phyloP scores from a whole-genome alignment of 1,284 basidiomycete genomes.

The Apiotrichum montevideense region DNA sequence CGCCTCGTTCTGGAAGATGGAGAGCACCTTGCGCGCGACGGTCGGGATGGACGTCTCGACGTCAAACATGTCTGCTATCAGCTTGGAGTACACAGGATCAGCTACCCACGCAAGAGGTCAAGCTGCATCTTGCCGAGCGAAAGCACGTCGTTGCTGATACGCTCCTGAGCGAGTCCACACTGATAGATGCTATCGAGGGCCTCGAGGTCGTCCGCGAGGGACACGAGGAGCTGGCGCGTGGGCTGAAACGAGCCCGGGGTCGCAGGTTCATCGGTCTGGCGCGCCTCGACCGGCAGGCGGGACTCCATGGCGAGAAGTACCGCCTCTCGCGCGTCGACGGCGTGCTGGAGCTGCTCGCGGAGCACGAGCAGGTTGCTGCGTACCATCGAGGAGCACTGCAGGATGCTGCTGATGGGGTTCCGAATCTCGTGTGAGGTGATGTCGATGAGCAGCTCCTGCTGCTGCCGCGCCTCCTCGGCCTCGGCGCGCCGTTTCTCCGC shows the following conservation, averaged over 20 bases:
- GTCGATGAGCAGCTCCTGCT: conserved; percentile 46
- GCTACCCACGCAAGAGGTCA: conserved; percentile 8
- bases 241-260: conserved; percentile 2
- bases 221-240: conserved; percentile 12
- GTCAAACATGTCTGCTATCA: conserved; percentile 16
- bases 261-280: not conserved
- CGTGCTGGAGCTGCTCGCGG: conserved; percentile 30
- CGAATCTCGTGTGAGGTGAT: conserved; percentile 45
- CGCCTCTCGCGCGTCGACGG: not conserved
- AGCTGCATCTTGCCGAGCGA: conserved; percentile 44
- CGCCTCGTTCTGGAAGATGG: conserved; percentile 39
- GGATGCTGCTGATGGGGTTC: conserved; percentile 16
- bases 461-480: conserved; percentile 42
- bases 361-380: conserved; percentile 36
- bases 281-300: not conserved
- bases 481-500: conserved; percentile 39
- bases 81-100: not conserved
- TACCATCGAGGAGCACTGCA: conserved; percentile 41
- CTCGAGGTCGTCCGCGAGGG: conserved; percentile 17
- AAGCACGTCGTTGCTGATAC: conserved; percentile 45
- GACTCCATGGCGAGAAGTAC: not conserved
- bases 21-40: conserved; percentile 27
- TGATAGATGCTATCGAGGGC: conserved; percentile 22
- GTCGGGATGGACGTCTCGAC: conserved; percentile 30
- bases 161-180: conserved; percentile 40